A percentile compares a stretch with the other conserved stretches of the same genome.
Evolutionary conservation across 2,329 filamentous ascomycete genomes (phyloP).

Genomic region (Plenodomus lindquistii): DNA sequence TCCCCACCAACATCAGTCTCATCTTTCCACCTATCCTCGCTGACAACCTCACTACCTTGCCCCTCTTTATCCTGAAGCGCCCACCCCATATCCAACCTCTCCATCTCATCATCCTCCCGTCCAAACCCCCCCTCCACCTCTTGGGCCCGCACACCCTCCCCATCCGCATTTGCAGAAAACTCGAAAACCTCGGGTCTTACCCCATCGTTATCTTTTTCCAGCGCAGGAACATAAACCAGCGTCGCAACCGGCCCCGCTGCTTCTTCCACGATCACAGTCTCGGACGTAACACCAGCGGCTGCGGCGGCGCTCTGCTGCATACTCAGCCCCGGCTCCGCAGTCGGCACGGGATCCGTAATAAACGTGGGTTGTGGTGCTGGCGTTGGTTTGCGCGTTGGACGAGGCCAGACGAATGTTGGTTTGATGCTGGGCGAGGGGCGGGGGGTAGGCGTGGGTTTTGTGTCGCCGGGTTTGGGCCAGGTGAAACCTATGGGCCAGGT

Average conservation of each 20-base stretch:
- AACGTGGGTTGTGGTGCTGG: not conserved
- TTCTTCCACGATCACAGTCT: too few relatives aligned
- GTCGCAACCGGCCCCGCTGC: not conserved
- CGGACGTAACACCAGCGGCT: too few relatives aligned
- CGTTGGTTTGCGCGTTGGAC: not conserved
- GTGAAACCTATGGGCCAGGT: not conserved
- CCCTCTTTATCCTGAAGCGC: constrained; percentile 1
- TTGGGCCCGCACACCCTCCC: too few relatives aligned
- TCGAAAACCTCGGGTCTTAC: not conserved
- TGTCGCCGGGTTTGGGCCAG: not conserved
- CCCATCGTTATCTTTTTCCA: not conserved
- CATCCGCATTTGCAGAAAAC: not conserved
- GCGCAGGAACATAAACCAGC: not conserved
- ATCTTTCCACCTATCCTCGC: not conserved
- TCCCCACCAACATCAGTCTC: too few relatives aligned
- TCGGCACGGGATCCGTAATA: too few relatives aligned
- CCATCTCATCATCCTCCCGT: not conserved
- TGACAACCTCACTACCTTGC: not conserved
- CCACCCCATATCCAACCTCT: not conserved
- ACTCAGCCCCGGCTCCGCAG: too few relatives aligned
- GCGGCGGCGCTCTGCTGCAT: too few relatives aligned
- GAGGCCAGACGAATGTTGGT: not conserved
- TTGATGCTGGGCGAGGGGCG: not conserved
- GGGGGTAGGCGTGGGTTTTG: not conserved
- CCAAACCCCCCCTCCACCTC: too few relatives aligned